Percentiles rank a stretch among this genome's conserved stretches.
These are phyloP conservation scores for Gremmenia infestans DNA, from an alignment of 2,329 filamentous ascomycete genomes.

Conservation along the genomic window DNA sequence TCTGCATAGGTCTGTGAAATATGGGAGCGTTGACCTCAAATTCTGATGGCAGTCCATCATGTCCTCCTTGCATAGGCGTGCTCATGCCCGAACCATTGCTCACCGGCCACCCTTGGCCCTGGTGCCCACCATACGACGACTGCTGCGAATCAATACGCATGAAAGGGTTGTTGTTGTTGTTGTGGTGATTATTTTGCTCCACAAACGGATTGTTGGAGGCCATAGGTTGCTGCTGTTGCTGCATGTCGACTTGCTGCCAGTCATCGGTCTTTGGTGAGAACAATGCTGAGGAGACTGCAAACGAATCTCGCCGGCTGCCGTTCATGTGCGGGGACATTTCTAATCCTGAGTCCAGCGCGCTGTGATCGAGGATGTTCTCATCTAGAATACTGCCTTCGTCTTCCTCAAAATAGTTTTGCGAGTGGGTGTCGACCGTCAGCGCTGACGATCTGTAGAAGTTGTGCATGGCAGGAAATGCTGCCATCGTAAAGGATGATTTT, in stretches of 20 bases:
- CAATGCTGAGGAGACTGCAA: slow-evolving; percentile 52
- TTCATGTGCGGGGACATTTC: slow-evolving; percentile 60
- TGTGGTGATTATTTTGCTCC: slow-evolving; percentile 34
- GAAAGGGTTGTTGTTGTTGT: slow-evolving; percentile 58
- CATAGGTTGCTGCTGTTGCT: slow-evolving; percentile 39
- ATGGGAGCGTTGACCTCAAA: slow-evolving; percentile 48
- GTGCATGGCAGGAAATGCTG: slow-evolving; percentile 28
- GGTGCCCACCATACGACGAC: slow-evolving; percentile 23
- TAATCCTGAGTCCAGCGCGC: slow-evolving; percentile 53
- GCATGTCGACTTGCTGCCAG: slow-evolving; percentile 62
- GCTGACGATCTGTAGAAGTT: slow-evolving; percentile 29
- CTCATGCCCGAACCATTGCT: slow-evolving; percentile 60
- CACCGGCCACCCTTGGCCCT: slow-evolving; percentile 28
- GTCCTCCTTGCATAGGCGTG: slow-evolving; percentile 63
- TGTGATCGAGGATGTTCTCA: slow-evolving; percentile 56
- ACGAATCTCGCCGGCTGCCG: slow-evolving; percentile 59
- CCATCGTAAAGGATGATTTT: slow-evolving; percentile 24
- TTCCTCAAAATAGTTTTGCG: slow-evolving; percentile 54
- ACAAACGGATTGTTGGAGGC: slow-evolving; percentile 61
- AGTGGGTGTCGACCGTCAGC: slow-evolving; percentile 31
- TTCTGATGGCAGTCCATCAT: slow-evolving; percentile 56
- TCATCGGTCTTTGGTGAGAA: slow-evolving; percentile 63
- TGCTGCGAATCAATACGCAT: slow-evolving; percentile 55
- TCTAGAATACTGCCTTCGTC: slow-evolving; percentile 57
- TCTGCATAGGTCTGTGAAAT: slow-evolving; percentile 48